Base-by-base conservation (phyloP, 129 eudicot genomes). In the Lactuca saligna region DNA sequence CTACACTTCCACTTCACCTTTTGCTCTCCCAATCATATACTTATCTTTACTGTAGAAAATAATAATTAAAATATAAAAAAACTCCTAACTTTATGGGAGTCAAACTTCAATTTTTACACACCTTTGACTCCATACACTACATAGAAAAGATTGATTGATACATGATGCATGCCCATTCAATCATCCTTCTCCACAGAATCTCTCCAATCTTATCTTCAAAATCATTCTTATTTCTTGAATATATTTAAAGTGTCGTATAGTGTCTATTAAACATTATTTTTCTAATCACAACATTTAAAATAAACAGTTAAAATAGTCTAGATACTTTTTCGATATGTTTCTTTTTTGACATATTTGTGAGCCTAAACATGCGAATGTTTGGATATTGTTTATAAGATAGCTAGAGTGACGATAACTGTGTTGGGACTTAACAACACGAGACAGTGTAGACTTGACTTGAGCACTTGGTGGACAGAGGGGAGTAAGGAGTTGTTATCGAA, bases 61-160 rank as follows among this genome's bases (percentile, higher is more conserved):
- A 25, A 35, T 4, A 61, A 61, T 59, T 32, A 59, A 59, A 32
- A 13, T 59, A 34, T 25, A 59, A 63, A 50, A 33, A 61, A 10
- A 14, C 32, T 73, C 44, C 64, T 54, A 38, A 63, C 77, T 73
- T 73, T 63, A 38, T 63, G 57, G 78, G 63, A 32, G 78, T 73
- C 78, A 73, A 73, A 63, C 35, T 63, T 53, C 25, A 63, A 29
- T 54, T 73, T 73, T 74, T 56, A 74, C 71, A 31, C 42, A 42
- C 14, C 57, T 70, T 74, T 64, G 65, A 74, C 78, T 55, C 48
- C 4, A 54, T 42, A 54, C 57, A 3, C 50, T 16, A 61, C 13
- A 3, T 50, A 61, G 39, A 51, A 34, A 61, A 49, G 69, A 72
- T 72, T 72, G 54, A 72, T 72, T 61, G 69, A 50, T 61, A 53